Evolutionary conservation across 192 early-diverging fungal species (phyloP).

Genomic region (Geranomyces michiganensis): DNA sequence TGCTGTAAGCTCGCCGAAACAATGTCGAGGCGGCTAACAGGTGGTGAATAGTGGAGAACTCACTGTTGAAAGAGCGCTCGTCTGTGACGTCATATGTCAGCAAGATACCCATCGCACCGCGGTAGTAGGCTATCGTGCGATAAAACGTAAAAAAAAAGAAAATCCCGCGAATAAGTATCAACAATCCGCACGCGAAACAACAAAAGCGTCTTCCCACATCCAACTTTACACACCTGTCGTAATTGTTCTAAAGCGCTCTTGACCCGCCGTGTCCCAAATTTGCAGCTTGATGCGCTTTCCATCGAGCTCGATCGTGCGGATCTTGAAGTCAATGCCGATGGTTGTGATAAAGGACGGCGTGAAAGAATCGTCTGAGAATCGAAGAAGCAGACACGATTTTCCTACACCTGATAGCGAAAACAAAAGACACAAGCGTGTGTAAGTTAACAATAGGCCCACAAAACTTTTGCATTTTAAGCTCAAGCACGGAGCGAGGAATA

Average conservation of each 20-base stretch:
- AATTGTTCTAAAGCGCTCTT: slow-evolving; percentile 99
- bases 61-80: slow-evolving; percentile 97
- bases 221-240: slow-evolving; percentile 81
- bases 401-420: slow-evolving; percentile 80
- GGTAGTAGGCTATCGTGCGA: slow-evolving; percentile 82
- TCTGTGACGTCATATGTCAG: slow-evolving; percentile 98
- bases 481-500: too few species aligned
- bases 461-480: too few species aligned
- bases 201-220: not conserved
- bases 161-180: not conserved
- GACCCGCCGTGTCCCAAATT: slow-evolving; percentile 99
- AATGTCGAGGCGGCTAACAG: too few species aligned
- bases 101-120: slow-evolving; percentile 99
- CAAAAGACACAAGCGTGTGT: too few species aligned
- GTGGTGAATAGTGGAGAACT: slow-evolving; percentile 15
- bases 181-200: not conserved
- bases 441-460: too few species aligned
- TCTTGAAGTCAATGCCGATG: slow-evolving; percentile 99
- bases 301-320: slow-evolving; percentile 97
- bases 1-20: too few species aligned
- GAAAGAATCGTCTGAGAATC: slow-evolving; percentile 99
- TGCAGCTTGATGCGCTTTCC: slow-evolving; percentile 99
- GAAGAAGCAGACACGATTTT: slow-evolving; percentile 93
- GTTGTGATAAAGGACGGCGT: slow-evolving; percentile 99
- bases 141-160: not conserved